Evolutionary conservation across 257 asterid genomes (phyloP), one percentile per base, ranked within the genome.

Genomic region (Voacanga thouarsii): DNA sequence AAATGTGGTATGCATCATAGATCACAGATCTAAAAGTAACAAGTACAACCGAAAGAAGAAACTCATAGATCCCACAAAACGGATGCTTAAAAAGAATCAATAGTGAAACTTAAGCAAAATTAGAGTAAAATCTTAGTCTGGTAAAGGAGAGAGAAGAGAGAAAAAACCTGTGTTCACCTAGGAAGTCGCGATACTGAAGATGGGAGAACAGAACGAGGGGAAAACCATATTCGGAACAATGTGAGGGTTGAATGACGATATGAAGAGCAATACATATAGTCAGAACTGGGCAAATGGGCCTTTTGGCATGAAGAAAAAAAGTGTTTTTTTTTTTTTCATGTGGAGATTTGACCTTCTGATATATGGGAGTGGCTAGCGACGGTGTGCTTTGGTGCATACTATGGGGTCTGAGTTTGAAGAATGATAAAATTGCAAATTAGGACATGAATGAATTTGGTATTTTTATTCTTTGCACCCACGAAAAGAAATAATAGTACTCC

Each of bases 131-230:
- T 19, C 53, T 68, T 6, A 23, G 30, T 19, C 30, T 5, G 18
- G 21, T 2, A 41, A 16, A 10, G 41, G 10, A 67, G 72, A 67
- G 18, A 37, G 71, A 61, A 28, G 19, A 3, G 71, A 65, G n/a
- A n/a, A 6, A n/a, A 39, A 41, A 68, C 73, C 73, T 68, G 73
- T 53, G 73, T 68, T 68, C 73, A 33, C 73, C 73, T 68, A 68
- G 53, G 44, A 39, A 10, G 39, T 39, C 26, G 53, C 26, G 44
- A 68, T 39, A 53, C 51, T 8, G 28, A 19, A 55, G 9, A 19
- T 39, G 30, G 51, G 30, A 67, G 51, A 66, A 49, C 18, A 37
- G 71, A 66, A 66, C 71, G 43, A 37, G 71, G 70, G 71, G 43
- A 16, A 49, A 19, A 37, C 21, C 6, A 49, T 66, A 66, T 33